Evolutionary conservation across 805 yeast genomes (phyloP).

Genomic region (Candida vaughaniae): DNA sequence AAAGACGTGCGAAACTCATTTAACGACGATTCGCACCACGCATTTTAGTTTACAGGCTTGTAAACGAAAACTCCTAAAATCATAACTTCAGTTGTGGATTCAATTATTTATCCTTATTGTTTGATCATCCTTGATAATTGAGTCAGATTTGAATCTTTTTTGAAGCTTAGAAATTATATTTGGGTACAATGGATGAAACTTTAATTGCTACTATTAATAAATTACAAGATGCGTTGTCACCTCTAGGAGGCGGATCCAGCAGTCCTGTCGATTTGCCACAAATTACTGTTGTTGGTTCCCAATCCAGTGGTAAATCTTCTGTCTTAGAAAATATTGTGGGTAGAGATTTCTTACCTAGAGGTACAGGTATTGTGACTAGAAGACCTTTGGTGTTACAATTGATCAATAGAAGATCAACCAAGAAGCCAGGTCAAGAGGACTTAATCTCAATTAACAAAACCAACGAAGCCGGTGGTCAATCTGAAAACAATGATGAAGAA

Average conservation of each 20-base stretch:
- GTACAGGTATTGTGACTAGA: slow-evolving; percentile 90
- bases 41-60: no score
- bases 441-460: slow-evolving; percentile 45
- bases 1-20: no score
- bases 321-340: slow-evolving; percentile 91
- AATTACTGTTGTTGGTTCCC: slow-evolving; percentile 94
- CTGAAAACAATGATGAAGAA: slow-evolving; percentile 76
- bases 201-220: slow-evolving; percentile 84
- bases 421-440: slow-evolving; percentile 20
- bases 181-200: slow-evolving; percentile 67
- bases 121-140: no score
- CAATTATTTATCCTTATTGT: no score
- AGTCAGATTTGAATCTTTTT: no score
- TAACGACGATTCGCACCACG: no score
- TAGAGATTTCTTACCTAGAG: slow-evolving; percentile 87
- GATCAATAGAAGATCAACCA: slow-evolving; percentile 59
- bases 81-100: no score
- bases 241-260: slow-evolving; percentile 83
- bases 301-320: slow-evolving; percentile 85
- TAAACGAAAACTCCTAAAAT: slow-evolving; percentile 1
- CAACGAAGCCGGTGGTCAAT: slow-evolving; percentile 44
- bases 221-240: slow-evolving; percentile 95
- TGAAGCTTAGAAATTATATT: no score
- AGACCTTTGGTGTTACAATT: slow-evolving; percentile 82
- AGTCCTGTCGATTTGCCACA: slow-evolving; percentile 94